Base-by-base conservation (phyloP, 352 stramenopile genomes). In the Globisporangium paddicum region DNA sequence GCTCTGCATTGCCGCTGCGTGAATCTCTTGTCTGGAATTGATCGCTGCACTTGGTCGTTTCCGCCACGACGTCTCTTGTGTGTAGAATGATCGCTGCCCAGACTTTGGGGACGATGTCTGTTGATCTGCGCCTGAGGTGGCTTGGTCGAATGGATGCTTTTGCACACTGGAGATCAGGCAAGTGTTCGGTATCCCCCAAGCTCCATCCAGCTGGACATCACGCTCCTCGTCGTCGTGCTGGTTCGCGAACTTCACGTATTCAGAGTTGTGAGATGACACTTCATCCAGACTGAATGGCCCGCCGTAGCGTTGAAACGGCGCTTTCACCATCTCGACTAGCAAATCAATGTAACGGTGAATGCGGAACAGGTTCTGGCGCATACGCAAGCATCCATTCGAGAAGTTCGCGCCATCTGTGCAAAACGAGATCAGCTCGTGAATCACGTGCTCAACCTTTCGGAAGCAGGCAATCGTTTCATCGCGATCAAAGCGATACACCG, bases 281-380 rank as follows among this genome's bases (percentile, higher is more conserved):
- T 75, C 62, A 1, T 87, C 77, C 21, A 87, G 69, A 6, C 76
- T 68, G 51, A 87, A 87, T 19, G 79, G 81, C 3, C 81, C 81
- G 13, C 79, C 77, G 45, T 81, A 89, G 4, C 55, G 62, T 49
- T 72, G 51, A 58, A 91, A 88, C 8, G 81, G 77, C 25, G 77
- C 71, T 54, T 86, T 86, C 30, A 87, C 75, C 69, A 89, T 85
- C 38, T 73, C 64, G 44, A 89, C 60, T 11, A 91, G 59, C 1
- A 89, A 19, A 11, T 86, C 79, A 23, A 91, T 83, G 49, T 82
- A 91, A 9, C 68, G 62, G 41, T 91, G 76, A 14, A 63, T 76
- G 13, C 73, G 68, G 35, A 89, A 86, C 26, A 89, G 67, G 48
- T 67, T 73, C 32, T 87, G 79, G 0, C 79, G 73, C 18, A 52